Evolutionary conservation across 2,329 filamentous ascomycete genomes (phyloP).

Genomic region (Rhynchosporium secalis): DNA sequence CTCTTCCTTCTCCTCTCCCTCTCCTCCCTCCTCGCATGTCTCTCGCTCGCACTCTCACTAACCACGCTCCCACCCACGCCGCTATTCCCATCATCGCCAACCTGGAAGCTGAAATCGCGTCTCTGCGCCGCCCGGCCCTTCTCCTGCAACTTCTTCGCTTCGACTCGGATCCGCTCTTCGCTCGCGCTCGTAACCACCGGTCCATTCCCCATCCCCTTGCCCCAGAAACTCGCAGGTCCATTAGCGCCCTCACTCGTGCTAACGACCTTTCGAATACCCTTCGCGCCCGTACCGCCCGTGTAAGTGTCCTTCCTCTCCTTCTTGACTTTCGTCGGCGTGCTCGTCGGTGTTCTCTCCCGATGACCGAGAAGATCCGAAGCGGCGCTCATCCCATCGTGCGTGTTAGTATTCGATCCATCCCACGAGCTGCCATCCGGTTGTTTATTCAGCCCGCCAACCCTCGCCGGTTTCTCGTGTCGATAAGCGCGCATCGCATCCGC

Average conservation of each 20-base stretch:
- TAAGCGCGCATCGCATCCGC: slow-evolving; percentile 76
- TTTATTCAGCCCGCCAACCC: slow-evolving; percentile 87
- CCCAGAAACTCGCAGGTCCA: background rate
- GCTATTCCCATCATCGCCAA: slow-evolving; percentile 37
- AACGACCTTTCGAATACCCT: slow-evolving; percentile 38
- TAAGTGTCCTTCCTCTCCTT: slow-evolving; percentile 35
- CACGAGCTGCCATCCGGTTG: slow-evolving; percentile 76
- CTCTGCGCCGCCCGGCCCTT: slow-evolving; percentile 47
- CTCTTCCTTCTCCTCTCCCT: slow-evolving; percentile 28
- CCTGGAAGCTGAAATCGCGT: slow-evolving; percentile 40
- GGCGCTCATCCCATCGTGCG: slow-evolving; percentile 35
- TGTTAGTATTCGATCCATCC: slow-evolving; percentile 66
- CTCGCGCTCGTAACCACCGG: slow-evolving; percentile 20
- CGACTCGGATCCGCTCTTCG: slow-evolving; percentile 52
- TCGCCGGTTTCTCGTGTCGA: slow-evolving; percentile 80
- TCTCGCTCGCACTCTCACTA: slow-evolving; percentile 22
- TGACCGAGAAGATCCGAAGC: slow-evolving; percentile 59
- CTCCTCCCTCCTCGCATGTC: slow-evolving; percentile 24
- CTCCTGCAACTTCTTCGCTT: slow-evolving; percentile 56
- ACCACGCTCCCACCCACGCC: slow-evolving; percentile 19
- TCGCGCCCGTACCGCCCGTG: slow-evolving; percentile 26
- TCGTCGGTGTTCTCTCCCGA: slow-evolving; percentile 57
- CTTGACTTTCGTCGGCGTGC: slow-evolving; percentile 46
- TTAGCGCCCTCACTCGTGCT: slow-evolving; percentile 18
- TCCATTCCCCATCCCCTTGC: background rate